Evolutionary conservation across 169 alveolate genomes (phyloP).

Genomic region (Plasmodium gallinaceum): DNA sequence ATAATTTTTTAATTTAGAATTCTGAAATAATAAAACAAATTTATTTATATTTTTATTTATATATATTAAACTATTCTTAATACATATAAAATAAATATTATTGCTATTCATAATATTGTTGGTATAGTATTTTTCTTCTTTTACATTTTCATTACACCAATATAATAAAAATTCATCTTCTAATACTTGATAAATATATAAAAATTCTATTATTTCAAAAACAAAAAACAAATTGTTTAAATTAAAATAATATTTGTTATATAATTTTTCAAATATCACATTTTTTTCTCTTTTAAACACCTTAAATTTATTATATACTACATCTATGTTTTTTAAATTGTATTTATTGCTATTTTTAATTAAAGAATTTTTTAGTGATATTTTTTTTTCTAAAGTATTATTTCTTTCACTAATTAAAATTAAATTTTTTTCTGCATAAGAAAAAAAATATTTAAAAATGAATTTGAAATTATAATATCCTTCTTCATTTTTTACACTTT

Average conservation of each 20-base stretch:
- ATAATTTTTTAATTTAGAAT: not conserved
- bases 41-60: slow-evolving; percentile 12
- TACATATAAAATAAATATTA: not conserved
- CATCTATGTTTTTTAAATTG: not conserved
- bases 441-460: slow-evolving; percentile 14
- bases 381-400: not conserved
- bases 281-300: not conserved
- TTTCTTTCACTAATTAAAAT: slow-evolving; percentile 11
- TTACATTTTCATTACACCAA: not conserved
- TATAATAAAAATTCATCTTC: not conserved
- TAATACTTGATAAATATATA: not conserved
- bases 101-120: no score
- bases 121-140: not conserved
- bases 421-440: slow-evolving; percentile 34
- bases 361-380: not conserved
- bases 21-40: not conserved
- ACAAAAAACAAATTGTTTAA: not conserved
- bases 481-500: not conserved
- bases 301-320: slow-evolving; percentile 1
- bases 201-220: slow-evolving; percentile 12
- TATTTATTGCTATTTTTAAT: not conserved
- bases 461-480: slow-evolving; percentile 4
- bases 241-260: not conserved
- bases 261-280: not conserved
- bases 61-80: not conserved